phyloP scores from a whole-genome alignment of 345 rosid genomes.

The Eucalyptus marginata region DNA sequence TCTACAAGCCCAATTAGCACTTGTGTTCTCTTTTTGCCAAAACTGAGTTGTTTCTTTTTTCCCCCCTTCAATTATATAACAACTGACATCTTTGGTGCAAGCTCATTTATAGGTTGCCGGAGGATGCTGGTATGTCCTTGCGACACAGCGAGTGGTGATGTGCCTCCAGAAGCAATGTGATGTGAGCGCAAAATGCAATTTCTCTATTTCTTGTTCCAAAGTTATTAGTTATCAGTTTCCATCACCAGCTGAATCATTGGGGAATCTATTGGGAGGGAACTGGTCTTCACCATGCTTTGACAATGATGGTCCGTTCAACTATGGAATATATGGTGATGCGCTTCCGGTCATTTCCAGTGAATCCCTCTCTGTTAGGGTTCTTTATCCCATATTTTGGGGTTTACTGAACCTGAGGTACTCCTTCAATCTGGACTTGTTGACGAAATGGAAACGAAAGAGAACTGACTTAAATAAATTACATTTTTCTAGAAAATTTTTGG shows the following conservation, averaged over 20 bases:
- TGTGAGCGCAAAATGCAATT: conserved; percentile 3
- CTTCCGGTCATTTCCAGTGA: conserved; percentile 46
- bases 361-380: conserved; percentile 33
- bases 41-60: not conserved
- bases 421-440: not conserved
- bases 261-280: not conserved
- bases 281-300: conserved; percentile 22
- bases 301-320: conserved; percentile 22
- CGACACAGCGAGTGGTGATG: conserved; percentile 24
- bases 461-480: not conserved
- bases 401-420: conserved; percentile 42
- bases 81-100: not conserved
- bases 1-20: not conserved
- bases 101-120: conserved; percentile 31
- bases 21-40: not conserved
- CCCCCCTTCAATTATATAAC: not conserved
- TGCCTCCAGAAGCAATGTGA: conserved; percentile 30
- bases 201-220: conserved; percentile 24
- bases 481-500: not conserved
- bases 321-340: conserved; percentile 43
- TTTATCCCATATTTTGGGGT: conserved; percentile 69
- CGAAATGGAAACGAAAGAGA: not conserved
- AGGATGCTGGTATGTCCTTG: conserved; percentile 61
- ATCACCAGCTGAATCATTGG: not conserved
- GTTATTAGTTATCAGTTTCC: conserved; percentile 26